phyloP scores from a whole-genome alignment of 2,329 filamentous ascomycete species.

The Chrysosphaeria jannelii region DNA sequence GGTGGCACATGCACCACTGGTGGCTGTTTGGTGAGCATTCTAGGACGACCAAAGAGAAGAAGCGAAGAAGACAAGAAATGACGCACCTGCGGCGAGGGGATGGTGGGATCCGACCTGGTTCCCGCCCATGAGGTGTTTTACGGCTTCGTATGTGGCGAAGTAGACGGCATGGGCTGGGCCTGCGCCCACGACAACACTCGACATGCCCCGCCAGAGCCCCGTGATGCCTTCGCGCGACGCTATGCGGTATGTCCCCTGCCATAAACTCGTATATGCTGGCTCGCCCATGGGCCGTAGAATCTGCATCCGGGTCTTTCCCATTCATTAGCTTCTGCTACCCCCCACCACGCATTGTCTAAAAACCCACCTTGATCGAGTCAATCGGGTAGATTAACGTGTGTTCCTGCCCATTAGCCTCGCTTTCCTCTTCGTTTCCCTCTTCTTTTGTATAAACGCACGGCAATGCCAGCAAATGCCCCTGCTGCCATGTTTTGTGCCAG shows the following conservation, averaged over 20 bases:
- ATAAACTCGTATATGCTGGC: conserved; percentile 64
- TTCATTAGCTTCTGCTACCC: no score
- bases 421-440: no score
- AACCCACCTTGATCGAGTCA: conserved; percentile 76
- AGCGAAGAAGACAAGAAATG: background rate
- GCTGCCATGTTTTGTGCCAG: conserved; percentile 84
- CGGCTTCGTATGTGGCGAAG: conserved; percentile 90
- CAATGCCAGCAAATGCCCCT: conserved; percentile 88
- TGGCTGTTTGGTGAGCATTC: conserved; percentile 24
- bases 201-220: conserved; percentile 87
- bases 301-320: conserved; percentile 98
- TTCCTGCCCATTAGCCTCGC: conserved; percentile 49
- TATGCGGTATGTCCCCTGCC: conserved; percentile 80
- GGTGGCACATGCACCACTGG: conserved; percentile 78
- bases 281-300: conserved; percentile 60
- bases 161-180: conserved; percentile 93
- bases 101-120: conserved; percentile 73
- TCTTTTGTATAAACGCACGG: conserved; percentile 25
- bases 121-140: conserved; percentile 86
- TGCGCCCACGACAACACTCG: conserved; percentile 82
- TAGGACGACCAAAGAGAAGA: background rate
- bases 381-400: conserved; percentile 98
- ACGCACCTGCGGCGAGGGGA: conserved; percentile 64
- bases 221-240: conserved; percentile 67
- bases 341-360: no score